Evolutionary conservation across 257 asterid genomes (phyloP), one percentile per base, ranked within the genome.

Genomic region (Plantago major): DNA sequence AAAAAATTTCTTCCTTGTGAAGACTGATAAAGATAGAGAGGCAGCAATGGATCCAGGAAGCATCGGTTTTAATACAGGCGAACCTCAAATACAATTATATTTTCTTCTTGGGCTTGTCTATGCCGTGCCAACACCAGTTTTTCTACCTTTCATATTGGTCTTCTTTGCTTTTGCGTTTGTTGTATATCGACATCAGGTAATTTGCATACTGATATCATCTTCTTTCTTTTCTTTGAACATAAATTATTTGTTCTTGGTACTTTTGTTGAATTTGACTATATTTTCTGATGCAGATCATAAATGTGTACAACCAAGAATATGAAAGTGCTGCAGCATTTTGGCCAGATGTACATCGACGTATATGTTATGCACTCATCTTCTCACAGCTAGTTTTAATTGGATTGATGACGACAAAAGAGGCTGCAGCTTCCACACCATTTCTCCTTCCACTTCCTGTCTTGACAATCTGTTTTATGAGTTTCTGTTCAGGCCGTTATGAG

Each of bases 41-140:
- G 84, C 60, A 60, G 98, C 98, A 11, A 90, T 90, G 98, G 86
- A 87, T 72, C 94, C 98, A 2, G 96, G 98, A 63, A 90, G 98
- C 76, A 74, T 90, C 5, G 94, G 95, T 63, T 87, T 87, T 58
- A 72, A 90, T 81, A 87, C 98, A 0, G 96, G 98, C 9, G 98
- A 90, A 82, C 98, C 98, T 73, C 96, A 82, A 55, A 90, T 90
- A 69, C 98, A 87, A 69, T 71, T 90, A 37, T 90, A 90, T 78
- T 90, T 90, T 77, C 85, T 90, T 58, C 91, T 90, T 16, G 98
- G 98, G 69, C 90, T 90, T 22, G 89, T 90, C 70, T 90, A 87
- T 67, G 96, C 96, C 75, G 93, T 81, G 69, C 89, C 85, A 50
- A 83, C 98, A 33, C 98, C 98, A 11, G 77, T 87, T 67, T 74